Percentiles rank a stretch among this genome's conserved stretches.
phyloP scores from a whole-genome alignment of 352 stramenopile species.

The Phytophthora foliorum region DNA sequence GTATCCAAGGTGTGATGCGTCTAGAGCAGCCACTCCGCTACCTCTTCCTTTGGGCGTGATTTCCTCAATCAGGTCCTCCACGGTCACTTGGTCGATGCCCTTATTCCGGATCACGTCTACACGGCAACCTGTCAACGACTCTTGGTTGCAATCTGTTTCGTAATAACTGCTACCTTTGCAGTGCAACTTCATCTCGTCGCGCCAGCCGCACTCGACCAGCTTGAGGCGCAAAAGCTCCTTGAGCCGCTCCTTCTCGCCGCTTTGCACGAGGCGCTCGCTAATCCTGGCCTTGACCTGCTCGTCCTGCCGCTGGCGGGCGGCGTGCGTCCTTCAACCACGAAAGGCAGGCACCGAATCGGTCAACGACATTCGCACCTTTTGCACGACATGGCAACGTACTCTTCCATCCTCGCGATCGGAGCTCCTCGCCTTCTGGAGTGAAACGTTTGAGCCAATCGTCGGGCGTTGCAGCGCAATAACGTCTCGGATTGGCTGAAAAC shows the following conservation, averaged over 20 bases:
- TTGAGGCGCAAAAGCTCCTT: slow-evolving; percentile 91
- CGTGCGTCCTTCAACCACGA: slow-evolving; percentile 52
- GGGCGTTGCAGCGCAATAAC: background rate
- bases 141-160: background rate
- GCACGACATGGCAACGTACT: slow-evolving; percentile 30
- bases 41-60: slow-evolving; percentile 91
- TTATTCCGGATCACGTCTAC: slow-evolving; percentile 95
- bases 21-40: slow-evolving; percentile 29
- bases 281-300: slow-evolving; percentile 83
- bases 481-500: slow-evolving; percentile 26
- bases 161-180: slow-evolving; percentile 71
- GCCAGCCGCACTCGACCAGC: slow-evolving; percentile 93
- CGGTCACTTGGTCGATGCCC: slow-evolving; percentile 95
- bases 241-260: slow-evolving; percentile 91
- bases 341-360: slow-evolving; percentile 20
- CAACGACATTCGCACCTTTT: background rate
- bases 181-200: slow-evolving; percentile 92
- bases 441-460: slow-evolving; percentile 36
- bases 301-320: slow-evolving; percentile 66
- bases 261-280: slow-evolving; percentile 90
- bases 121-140: background rate
- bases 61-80: slow-evolving; percentile 95
- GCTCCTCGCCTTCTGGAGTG: background rate
- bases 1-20: background rate
- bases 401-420: slow-evolving; percentile 31